A percentile compares a stretch with the other conserved stretches of the same genome.
Evolutionary conservation across 2,329 filamentous ascomycete species (phyloP).

Genomic region (Colletotrichum coccodes): DNA sequence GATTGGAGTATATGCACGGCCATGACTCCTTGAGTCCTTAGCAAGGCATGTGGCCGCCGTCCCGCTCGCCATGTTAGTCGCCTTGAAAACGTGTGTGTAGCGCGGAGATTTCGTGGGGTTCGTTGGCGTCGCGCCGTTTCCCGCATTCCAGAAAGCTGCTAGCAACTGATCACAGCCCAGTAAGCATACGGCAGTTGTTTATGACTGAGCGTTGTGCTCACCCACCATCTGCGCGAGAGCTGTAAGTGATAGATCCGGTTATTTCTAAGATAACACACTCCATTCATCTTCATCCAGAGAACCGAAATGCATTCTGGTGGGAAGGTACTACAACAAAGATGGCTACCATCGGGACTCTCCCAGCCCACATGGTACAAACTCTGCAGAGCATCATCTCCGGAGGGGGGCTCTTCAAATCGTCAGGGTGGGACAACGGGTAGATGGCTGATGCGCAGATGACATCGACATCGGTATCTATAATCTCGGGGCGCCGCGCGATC

Average conservation of each 20-base stretch:
- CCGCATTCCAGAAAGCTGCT: conserved; percentile 6
- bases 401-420: conserved; percentile 2
- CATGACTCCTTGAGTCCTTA: not conserved
- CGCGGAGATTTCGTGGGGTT: not conserved
- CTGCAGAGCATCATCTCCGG: conserved; percentile 26
- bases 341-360: conserved; percentile 13
- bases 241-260: not conserved
- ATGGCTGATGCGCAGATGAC: conserved; percentile 8
- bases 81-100: not conserved
- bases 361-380: conserved; percentile 5
- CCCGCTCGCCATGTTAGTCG: not conserved
- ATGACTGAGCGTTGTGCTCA: not conserved
- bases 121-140: not conserved
- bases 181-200: not conserved
- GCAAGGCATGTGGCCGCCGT: not conserved
- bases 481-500: not conserved
- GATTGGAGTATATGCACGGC: not conserved
- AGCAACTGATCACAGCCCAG: not conserved
- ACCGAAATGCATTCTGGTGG: not conserved
- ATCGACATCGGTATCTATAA: not conserved
- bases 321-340: conserved; percentile 30
- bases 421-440: not conserved
- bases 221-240: not conserved
- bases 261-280: not conserved
- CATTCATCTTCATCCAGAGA: not conserved